Evolutionary conservation across 2,329 filamentous ascomycete species (phyloP), one percentile per base, ranked within the genome.

Genomic region (Arthrinium phaeospermum): DNA sequence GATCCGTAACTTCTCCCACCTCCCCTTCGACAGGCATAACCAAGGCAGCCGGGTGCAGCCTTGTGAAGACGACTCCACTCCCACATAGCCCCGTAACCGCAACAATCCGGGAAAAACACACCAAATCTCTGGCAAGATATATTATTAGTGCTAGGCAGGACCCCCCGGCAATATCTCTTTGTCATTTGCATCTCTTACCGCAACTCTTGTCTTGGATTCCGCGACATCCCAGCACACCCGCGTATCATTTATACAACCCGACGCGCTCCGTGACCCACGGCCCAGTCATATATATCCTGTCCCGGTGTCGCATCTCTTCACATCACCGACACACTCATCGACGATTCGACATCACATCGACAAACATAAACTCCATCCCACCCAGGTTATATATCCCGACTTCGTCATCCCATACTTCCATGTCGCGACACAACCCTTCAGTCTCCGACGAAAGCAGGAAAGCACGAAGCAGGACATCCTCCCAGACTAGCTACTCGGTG

Each of bases 361-460:
- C 27, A 30, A 30, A 30, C 27, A 67, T 34, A n/a, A 16, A 10
- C 37, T 41, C 37, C 37, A 41, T 34, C 57, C 6, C 22, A 12
- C 14, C 41, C 45, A 47, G 30, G 12, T 30, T n/a, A 68, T 68
- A 45, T 47, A 47, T 46, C 19, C 64, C 22, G 22, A 45, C 64
- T 14, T 27, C 41, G 16, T 67, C 22, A 5, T 41, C 45, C 16
- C 16, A 7, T 24, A 44, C 37, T 68, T 68, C 67, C 41, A 81
- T 81, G 79, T 80, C 79, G 74, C 78, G 75, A 74, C 76, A 75
- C 68, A 78, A 72, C 70, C 76, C 76, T 69, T 75, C 76, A 73
- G 75, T 78, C 74, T 77, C 76, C 72, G 79, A 80, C 73, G 77
- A 79, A 46, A 75, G 61, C 71, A 78, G 74, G 75, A 77, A 72